Evolutionary conservation across 2,329 filamentous ascomycete species (phyloP).

Genomic region (Gyromitra esculenta): DNA sequence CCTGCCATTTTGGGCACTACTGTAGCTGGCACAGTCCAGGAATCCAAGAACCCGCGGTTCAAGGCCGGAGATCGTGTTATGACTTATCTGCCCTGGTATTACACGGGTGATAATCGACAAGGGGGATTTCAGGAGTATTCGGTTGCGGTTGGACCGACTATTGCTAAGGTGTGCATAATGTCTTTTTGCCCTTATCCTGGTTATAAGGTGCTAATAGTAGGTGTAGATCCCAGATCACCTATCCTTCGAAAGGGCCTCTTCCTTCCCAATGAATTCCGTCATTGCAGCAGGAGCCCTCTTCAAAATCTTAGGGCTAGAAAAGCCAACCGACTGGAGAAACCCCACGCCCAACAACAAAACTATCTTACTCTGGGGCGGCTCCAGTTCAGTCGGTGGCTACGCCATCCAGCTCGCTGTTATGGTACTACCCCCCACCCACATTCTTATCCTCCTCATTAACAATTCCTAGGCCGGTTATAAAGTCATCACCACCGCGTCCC

Average conservation of each 20-base stretch:
- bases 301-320: constrained; percentile 43
- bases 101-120: constrained; percentile 48
- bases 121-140: constrained; percentile 57
- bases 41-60: constrained; percentile 58
- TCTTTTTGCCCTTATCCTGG: neutral
- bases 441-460: neutral
- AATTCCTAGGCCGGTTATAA: constrained; percentile 57
- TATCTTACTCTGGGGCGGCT: constrained; percentile 60
- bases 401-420: constrained; percentile 57
- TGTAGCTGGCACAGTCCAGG: constrained; percentile 59
- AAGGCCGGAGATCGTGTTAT: constrained; percentile 60
- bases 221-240: constrained; percentile 54
- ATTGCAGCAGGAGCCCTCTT: constrained; percentile 57
- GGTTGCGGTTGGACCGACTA: constrained; percentile 44
- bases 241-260: constrained; percentile 56
- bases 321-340: constrained; percentile 48
- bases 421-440: neutral
- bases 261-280: constrained; percentile 57
- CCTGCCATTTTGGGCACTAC: constrained; percentile 58
- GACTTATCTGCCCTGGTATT: constrained; percentile 32
- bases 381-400: constrained; percentile 58
- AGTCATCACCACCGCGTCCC: constrained; percentile 60
- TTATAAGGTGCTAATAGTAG: neutral
- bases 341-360: constrained; percentile 54
- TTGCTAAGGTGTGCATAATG: constrained; percentile 17